Evolutionary conservation across 805 yeast genomes (phyloP), one percentile per base, ranked within the genome.

Genomic region (Jamesozyma gamospora): DNA sequence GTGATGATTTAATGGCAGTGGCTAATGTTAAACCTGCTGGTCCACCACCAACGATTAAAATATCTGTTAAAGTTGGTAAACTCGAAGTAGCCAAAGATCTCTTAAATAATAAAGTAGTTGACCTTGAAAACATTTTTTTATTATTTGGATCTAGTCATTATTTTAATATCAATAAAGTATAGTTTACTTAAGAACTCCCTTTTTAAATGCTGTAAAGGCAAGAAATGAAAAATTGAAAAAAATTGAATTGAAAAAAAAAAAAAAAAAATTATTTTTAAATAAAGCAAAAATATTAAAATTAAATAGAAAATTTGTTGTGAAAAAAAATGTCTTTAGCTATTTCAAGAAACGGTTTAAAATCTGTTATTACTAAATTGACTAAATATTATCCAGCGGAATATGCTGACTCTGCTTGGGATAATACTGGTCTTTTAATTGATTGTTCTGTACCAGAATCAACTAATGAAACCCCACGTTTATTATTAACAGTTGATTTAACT

Each of bases 401-500:
- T 43, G 96, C 97, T 0, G 97, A 90, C 52, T 67, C 70, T 16
- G 60, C 87, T 3, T 92, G 98, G 98, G 98, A 92, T 55, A 92
- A 92, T 59, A 88, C 96, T 0, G 98, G 98, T 1, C 67, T 92
- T 27, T 62, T 92, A 34, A 80, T 92, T 9, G 95, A 88, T 53
- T 64, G 90, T 28, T 62, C 76, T 10, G 46, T 57, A 4, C 62
- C 56, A 2, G 43, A 48, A 3, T 42, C 47, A 1, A 25, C 50
- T 3, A 38, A 41, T 3, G 38, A 45, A 9, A 32, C 36, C 6
- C 53, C 59, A 4, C 48, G 48, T 38, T 64, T 76, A 2, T 64
- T 92, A 16, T 65, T 92, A 35, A 77, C 98, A 0, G 75, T 92
- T 32, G 99, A 92, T 53, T 66, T 92, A 43, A 92, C 97, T 0